phyloP scores from a whole-genome alignment of 2,329 filamentous ascomycete genomes.

The Aspergillus ustus region DNA sequence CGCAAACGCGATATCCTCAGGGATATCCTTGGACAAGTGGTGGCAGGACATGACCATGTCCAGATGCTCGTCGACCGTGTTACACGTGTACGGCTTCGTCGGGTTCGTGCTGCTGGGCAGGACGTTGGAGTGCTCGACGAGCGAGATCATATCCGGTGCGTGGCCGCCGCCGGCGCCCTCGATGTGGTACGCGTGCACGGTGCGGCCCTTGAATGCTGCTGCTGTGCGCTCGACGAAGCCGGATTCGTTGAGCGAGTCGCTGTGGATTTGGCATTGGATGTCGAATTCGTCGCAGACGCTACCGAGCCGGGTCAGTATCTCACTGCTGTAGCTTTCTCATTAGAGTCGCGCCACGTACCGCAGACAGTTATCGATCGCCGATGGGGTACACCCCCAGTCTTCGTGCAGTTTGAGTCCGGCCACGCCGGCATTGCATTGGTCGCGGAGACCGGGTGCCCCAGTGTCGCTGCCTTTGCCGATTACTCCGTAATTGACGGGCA shows the following conservation, averaged over 20 bases:
- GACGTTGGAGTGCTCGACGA: constrained; percentile 87
- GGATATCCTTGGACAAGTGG: constrained; percentile 88
- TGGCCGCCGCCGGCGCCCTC: constrained; percentile 95
- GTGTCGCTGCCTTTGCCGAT: constrained; percentile 94
- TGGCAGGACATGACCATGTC: constrained; percentile 99
- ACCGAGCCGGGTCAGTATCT: no score
- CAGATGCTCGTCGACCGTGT: constrained; percentile 93
- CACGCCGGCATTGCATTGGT: constrained; percentile 81
- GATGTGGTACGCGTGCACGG: constrained; percentile 96
- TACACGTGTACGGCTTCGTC: constrained; percentile 84
- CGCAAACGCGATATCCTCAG: constrained; percentile 93
- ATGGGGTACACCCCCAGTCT: constrained; percentile 91
- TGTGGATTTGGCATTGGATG: constrained; percentile 92
- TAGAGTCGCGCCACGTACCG: constrained; percentile 25
- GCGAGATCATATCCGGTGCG: constrained; percentile 92
- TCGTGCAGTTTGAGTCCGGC: constrained; percentile 94
- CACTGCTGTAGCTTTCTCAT: no score
- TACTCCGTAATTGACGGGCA: constrained; percentile 88
- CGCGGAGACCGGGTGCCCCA: constrained; percentile 68
- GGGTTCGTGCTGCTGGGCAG: constrained; percentile 91
- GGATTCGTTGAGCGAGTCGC: constrained; percentile 93
- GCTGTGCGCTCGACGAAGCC: constrained; percentile 96
- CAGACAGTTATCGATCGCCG: constrained; percentile 87
- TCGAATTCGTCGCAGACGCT: constrained; percentile 85
- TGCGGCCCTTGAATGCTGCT: constrained; percentile 79